Evolutionary conservation across 352 stramenopile species (phyloP).

Genomic region (Thalassiosira livingstoniorum): DNA sequence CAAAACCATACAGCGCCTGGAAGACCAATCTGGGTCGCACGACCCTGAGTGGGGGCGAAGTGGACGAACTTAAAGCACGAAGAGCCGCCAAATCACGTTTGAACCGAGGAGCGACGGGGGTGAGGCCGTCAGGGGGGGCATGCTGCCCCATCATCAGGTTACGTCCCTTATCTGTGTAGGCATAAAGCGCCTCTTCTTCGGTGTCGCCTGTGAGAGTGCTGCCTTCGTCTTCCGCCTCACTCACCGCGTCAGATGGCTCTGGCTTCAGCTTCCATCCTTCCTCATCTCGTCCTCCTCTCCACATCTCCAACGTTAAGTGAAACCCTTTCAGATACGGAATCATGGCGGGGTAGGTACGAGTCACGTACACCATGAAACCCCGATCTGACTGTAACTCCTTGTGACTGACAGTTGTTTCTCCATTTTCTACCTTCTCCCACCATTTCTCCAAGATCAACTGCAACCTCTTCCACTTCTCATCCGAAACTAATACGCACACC

Average conservation of each 20-base stretch:
- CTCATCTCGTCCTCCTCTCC: constrained; percentile 33
- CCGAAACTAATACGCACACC: constrained; percentile 22
- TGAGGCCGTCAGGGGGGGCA: not conserved
- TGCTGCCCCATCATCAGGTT: no score
- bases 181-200: not conserved
- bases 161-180: not conserved
- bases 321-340: constrained; percentile 60
- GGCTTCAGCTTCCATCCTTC: constrained; percentile 55
- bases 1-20: constrained; percentile 46
- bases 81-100: constrained; percentile 51
- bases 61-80: not conserved
- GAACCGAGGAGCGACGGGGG: constrained; percentile 29
- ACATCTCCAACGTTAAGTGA: constrained; percentile 31
- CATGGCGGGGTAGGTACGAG: constrained; percentile 29
- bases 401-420: not conserved
- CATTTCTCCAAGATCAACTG: not conserved
- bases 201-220: constrained; percentile 24
- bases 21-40: constrained; percentile 3
- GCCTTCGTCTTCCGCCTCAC: constrained; percentile 4
- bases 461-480: constrained; percentile 43
- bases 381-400: constrained; percentile 20
- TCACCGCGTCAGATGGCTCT: not conserved
- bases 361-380: constrained; percentile 53
- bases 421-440: not conserved
- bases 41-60: constrained; percentile 4